Percentiles rank a stretch among this genome's conserved stretches.
phyloP scores from a whole-genome alignment of 108 stramenopile species.

The Seminavis robusta region DNA sequence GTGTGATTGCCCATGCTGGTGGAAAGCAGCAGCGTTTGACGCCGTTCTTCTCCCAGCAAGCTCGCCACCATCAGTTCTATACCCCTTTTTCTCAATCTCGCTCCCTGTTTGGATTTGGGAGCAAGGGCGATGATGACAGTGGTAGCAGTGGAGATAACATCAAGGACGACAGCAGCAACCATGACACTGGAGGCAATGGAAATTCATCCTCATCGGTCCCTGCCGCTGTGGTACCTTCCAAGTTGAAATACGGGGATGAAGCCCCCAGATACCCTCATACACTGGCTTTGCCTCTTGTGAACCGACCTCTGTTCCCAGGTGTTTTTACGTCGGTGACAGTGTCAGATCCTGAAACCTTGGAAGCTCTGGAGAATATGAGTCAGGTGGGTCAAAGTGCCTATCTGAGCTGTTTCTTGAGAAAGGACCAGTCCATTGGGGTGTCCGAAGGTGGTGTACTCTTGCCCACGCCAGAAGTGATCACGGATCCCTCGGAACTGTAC shows the following conservation, averaged over 20 bases:
- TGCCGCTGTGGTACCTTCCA: slow-evolving; percentile 19
- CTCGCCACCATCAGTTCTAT: too few species aligned
- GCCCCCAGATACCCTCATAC: slow-evolving; percentile 81
- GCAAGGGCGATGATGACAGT: slow-evolving; percentile 27
- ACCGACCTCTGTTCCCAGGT: slow-evolving; percentile 80
- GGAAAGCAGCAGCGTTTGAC: too few species aligned
- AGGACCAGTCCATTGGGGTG: slow-evolving; percentile 59
- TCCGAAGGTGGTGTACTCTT: slow-evolving; percentile 62
- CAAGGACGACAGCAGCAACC: slow-evolving; percentile 16
- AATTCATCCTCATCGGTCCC: background rate
- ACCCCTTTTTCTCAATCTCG: too few species aligned
- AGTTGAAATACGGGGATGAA: slow-evolving; percentile 66
- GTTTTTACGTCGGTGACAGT: slow-evolving; percentile 71
- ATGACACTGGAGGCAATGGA: slow-evolving; percentile 8
- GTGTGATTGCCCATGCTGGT: too few species aligned
- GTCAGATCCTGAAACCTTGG: slow-evolving; percentile 69
- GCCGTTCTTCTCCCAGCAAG: too few species aligned
- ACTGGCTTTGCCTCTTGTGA: slow-evolving; percentile 69
- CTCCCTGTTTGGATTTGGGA: too few species aligned
- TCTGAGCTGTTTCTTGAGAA: slow-evolving; percentile 72
- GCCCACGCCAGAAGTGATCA: slow-evolving; percentile 73
- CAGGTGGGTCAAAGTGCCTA: slow-evolving; percentile 45
- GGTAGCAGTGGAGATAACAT: slow-evolving; percentile 1
- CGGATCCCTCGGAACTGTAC: slow-evolving; percentile 65
- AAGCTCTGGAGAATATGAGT: slow-evolving; percentile 64